Conservation (phyloP, 495 filamentous ascomycete genomes). For the Cladorrhinum samala region DNA sequence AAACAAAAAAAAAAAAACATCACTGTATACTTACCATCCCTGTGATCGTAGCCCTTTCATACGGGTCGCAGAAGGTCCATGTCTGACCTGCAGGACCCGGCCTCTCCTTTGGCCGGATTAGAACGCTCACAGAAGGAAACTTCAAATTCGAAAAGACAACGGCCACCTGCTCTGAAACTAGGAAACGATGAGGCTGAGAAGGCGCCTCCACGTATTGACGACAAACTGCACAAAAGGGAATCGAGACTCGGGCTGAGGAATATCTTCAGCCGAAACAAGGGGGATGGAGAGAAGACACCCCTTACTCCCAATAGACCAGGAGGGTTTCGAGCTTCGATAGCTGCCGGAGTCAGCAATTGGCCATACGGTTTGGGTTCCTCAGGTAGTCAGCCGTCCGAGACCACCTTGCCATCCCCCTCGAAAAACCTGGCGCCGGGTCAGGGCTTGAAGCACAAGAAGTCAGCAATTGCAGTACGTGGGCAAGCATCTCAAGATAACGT, state of each 20-base stretch:
- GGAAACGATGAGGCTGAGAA: slow-evolving; percentile 13
- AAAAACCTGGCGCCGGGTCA: slow-evolving; percentile 5
- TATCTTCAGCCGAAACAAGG: slow-evolving; percentile 40
- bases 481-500: slow-evolving; percentile 17
- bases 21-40: not conserved
- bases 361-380: slow-evolving; percentile 29
- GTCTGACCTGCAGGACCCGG: slow-evolving; percentile 13
- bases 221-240: slow-evolving; percentile 34
- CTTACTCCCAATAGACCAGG: slow-evolving; percentile 22
- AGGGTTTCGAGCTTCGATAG: slow-evolving; percentile 39
- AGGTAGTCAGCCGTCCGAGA: slow-evolving; percentile 32
- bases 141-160: slow-evolving; percentile 14
- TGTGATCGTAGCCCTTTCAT: slow-evolving; percentile 12
- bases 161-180: slow-evolving; percentile 19
- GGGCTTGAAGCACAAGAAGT: slow-evolving; percentile 34
- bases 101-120: slow-evolving; percentile 18
- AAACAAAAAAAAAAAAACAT: not conserved
- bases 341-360: slow-evolving; percentile 33
- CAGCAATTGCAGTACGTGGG: slow-evolving; percentile 23
- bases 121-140: slow-evolving; percentile 17
- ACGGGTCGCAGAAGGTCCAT: slow-evolving; percentile 11
- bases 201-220: slow-evolving; percentile 22
- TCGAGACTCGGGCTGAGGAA: slow-evolving; percentile 46
- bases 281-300: slow-evolving; percentile 21
- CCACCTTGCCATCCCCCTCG: slow-evolving; percentile 25